Conservation (phyloP, 306 rosid genomes). For the Ochetophila trinervis region DNA sequence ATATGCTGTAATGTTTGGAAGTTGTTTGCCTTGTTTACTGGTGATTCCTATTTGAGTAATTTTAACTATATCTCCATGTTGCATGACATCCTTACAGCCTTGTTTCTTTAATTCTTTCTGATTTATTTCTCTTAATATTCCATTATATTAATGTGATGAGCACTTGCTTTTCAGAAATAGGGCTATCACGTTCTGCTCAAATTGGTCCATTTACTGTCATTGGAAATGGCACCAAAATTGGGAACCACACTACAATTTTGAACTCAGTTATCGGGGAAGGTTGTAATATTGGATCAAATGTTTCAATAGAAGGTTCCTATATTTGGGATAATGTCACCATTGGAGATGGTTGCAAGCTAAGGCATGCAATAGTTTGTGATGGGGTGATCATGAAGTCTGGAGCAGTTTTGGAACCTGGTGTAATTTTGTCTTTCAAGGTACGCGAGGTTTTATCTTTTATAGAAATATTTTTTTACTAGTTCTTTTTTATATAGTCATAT, state of each 20-base stretch:
- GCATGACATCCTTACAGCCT: neutral
- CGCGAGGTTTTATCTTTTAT: slow-evolving; percentile 11
- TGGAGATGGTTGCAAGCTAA: slow-evolving; percentile 88
- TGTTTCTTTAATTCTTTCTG: neutral
- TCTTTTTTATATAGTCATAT: slow-evolving; percentile 13
- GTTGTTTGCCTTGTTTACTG: no score
- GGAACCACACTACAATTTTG: slow-evolving; percentile 54
- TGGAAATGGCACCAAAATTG: slow-evolving; percentile 83
- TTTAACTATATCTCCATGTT: neutral
- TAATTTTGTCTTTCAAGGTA: slow-evolving; percentile 88
- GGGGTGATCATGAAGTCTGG: slow-evolving; percentile 77
- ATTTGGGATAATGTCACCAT: slow-evolving; percentile 78
- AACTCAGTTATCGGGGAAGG: slow-evolving; percentile 84
- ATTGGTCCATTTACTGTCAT: slow-evolving; percentile 81
- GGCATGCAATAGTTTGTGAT: slow-evolving; percentile 83
- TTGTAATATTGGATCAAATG: slow-evolving; percentile 82
- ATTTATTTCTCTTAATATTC: slow-evolving; percentile 3
- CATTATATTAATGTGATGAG: slow-evolving; percentile 24
- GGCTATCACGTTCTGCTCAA: slow-evolving; percentile 76
- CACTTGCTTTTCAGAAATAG: slow-evolving; percentile 51
- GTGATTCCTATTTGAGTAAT: neutral
- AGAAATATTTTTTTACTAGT: slow-evolving; percentile 12
- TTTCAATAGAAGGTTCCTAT: slow-evolving; percentile 80
- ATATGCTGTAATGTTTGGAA: no score
- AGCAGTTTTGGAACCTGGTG: slow-evolving; percentile 85